Evolutionary conservation across 495 filamentous ascomycete species (phyloP).

Genomic region (Choiromyces venosus): DNA sequence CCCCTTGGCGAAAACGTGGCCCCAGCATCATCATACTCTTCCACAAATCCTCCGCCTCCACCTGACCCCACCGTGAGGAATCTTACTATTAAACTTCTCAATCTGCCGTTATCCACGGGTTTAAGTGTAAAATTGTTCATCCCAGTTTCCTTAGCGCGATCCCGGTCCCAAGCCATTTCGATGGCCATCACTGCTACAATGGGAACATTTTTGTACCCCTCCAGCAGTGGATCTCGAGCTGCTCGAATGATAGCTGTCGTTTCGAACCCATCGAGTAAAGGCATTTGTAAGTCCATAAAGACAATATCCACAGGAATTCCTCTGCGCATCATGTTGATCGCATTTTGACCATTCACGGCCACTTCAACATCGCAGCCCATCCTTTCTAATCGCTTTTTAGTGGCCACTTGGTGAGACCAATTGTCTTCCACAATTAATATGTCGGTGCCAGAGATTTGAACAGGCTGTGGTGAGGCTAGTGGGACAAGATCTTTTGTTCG

Average conservation of each 20-base stretch:
- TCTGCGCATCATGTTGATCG: conserved; percentile 22
- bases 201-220: conserved; percentile 25
- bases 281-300: conserved; percentile 41
- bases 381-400: conserved; percentile 23
- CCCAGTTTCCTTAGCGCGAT: conserved; percentile 28
- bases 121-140: conserved; percentile 36
- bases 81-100: conserved; percentile 27
- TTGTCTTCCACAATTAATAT: conserved; percentile 39
- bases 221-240: conserved; percentile 11
- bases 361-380: conserved; percentile 34
- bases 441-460: conserved; percentile 27
- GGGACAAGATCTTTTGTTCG: conserved; percentile 22
- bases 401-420: conserved; percentile 36
- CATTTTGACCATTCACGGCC: conserved; percentile 32
- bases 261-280: conserved; percentile 35
- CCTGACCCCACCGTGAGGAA: conserved; percentile 16
- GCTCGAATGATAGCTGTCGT: conserved; percentile 31
- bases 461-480: neutral
- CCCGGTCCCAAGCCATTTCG: conserved; percentile 26
- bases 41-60: conserved; percentile 5
- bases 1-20: neutral
- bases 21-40: neutral
- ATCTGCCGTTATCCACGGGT: conserved; percentile 23
- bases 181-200: conserved; percentile 34
- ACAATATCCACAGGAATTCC: conserved; percentile 25